Evolutionary conservation across 2,329 filamentous ascomycete genomes (phyloP).

Genomic region (Arthrobotrys iridis): DNA sequence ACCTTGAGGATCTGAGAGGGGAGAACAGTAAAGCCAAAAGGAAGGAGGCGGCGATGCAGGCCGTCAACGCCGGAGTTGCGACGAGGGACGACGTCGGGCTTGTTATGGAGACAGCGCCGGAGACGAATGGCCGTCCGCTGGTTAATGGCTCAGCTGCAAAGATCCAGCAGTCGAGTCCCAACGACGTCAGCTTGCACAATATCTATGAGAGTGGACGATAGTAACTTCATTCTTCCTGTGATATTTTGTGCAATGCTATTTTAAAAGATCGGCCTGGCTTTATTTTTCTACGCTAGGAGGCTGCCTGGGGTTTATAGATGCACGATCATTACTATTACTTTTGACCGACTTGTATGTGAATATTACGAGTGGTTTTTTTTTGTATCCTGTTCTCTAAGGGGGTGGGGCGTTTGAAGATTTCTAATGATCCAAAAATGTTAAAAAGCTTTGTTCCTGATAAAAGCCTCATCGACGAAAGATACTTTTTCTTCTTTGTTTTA

Average conservation of each 20-base stretch:
- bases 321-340: too few relatives aligned
- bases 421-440: not conserved
- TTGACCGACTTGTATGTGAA: not conserved
- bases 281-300: not conserved
- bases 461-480: not conserved
- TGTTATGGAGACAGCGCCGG: slow-evolving; percentile 68
- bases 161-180: slow-evolving; percentile 49
- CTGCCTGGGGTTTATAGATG: too few relatives aligned
- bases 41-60: slow-evolving; percentile 72
- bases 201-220: slow-evolving; percentile 51
- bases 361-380: not conserved
- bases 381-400: not conserved
- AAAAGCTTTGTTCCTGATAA: not conserved
- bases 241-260: not conserved
- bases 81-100: slow-evolving; percentile 69
- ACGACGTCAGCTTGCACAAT: slow-evolving; percentile 53
- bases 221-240: slow-evolving; percentile 13
- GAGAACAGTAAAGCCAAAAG: slow-evolving; percentile 75
- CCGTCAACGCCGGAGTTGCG: slow-evolving; percentile 72
- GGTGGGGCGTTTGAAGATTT: slow-evolving; percentile 9
- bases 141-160: slow-evolving; percentile 28
- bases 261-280: too few relatives aligned
- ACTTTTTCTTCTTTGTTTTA: too few relatives aligned
- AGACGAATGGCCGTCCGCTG: slow-evolving; percentile 63
- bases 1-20: slow-evolving; percentile 76